A percentile compares a stretch with the other conserved stretches of the same genome.
These are phyloP conservation scores for Verticillium tricorpus DNA, from an alignment of 2,329 filamentous ascomycete species.

Conservation along the genomic window DNA sequence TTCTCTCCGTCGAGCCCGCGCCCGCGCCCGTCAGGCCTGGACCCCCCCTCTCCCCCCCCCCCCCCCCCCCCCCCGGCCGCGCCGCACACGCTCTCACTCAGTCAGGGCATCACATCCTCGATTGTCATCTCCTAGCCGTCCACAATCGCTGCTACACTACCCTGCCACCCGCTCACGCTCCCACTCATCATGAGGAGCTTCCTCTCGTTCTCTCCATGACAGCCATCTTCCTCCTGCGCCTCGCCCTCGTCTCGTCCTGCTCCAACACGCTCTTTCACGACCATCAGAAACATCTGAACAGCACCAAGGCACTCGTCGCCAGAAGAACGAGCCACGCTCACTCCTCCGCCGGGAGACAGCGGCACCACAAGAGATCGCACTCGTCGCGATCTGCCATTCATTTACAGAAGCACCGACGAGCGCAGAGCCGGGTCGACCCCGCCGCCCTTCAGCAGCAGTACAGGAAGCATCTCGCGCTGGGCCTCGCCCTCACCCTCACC, in stretches of 20 bases:
- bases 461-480: constrained; percentile 1
- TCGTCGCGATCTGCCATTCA: constrained; percentile 26
- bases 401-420: constrained; percentile 28
- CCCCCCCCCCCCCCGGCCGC: constrained; percentile 5
- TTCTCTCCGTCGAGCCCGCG: neutral
- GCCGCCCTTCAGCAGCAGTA: neutral
- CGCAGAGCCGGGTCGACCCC: constrained; percentile 14
- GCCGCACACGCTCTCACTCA: constrained; percentile 2
- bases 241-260: constrained; percentile 42
- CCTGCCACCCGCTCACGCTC: constrained; percentile 1
- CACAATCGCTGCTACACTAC: neutral
- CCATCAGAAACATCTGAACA: constrained; percentile 33
- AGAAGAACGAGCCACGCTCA: constrained; percentile 31
- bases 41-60: constrained; percentile 5
- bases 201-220: constrained; percentile 36
- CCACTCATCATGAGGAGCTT: constrained; percentile 14
- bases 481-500: constrained; percentile 16
- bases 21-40: constrained; percentile 7
- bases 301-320: constrained; percentile 37
- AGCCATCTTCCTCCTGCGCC: constrained; percentile 36
- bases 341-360: constrained; percentile 29
- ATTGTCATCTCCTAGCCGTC: neutral
- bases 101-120: neutral
- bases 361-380: constrained; percentile 31
- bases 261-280: constrained; percentile 41